These are phyloP conservation scores for Chalciporus sphaerocephalus DNA, from an alignment of 768 basidiomycete species.

Conservation along the genomic window DNA sequence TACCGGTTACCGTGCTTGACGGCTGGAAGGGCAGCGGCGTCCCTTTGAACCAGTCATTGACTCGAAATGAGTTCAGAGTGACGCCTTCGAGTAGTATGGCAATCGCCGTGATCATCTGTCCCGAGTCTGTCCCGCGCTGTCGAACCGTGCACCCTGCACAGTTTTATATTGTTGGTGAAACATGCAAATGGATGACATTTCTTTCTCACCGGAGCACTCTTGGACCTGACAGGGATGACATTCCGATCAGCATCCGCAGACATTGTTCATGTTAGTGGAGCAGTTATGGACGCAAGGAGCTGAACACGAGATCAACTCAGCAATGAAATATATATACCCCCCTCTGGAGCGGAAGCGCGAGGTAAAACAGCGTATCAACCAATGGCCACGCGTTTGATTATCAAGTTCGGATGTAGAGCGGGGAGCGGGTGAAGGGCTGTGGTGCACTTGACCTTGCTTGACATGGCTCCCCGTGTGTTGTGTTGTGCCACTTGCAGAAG, in stretches of 20 bases:
- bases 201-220: constrained; percentile 10
- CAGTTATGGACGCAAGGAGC: background rate
- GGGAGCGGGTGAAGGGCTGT: constrained; percentile 7
- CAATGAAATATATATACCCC: constrained; percentile 12
- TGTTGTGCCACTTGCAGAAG: background rate
- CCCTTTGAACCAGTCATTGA: background rate
- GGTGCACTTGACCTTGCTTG: constrained; percentile 6
- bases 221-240: background rate
- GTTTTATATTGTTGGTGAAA: constrained; percentile 11
- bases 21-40: constrained; percentile 8
- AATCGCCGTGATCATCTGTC: constrained; percentile 4
- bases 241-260: constrained; percentile 28
- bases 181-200: constrained; percentile 8
- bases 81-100: constrained; percentile 4
- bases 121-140: background rate
- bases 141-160: background rate
- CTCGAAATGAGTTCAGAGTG: background rate
- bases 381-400: constrained; percentile 6
- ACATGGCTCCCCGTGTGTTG: constrained; percentile 4
- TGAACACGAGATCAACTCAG: constrained; percentile 6
- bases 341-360: constrained; percentile 1
- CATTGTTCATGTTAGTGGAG: constrained; percentile 2
- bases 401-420: constrained; percentile 18
- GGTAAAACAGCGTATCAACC: constrained; percentile 2
- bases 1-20: constrained; percentile 17